Conservation (phyloP, 495 filamentous ascomycete species). For the Glutinoglossum americanum region DNA sequence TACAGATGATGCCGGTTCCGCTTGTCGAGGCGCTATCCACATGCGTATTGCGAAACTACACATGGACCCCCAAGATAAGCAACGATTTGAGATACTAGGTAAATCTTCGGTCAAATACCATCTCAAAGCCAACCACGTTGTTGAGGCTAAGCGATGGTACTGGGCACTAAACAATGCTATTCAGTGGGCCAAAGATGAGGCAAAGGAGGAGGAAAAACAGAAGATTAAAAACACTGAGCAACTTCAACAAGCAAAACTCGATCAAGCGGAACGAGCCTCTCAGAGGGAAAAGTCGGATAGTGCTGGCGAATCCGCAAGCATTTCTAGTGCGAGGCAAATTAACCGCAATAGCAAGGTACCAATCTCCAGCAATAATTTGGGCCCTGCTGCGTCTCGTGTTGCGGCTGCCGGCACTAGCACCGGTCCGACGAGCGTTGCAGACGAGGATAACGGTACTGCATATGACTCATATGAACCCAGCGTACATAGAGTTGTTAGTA, state of each 20-base stretch:
- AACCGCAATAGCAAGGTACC: constrained; percentile 11
- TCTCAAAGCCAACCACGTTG: constrained; percentile 87
- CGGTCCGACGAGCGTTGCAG: constrained; percentile 19
- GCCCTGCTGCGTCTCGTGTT: constrained; percentile 26
- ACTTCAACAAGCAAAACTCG: constrained; percentile 51
- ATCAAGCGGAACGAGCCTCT: constrained; percentile 26
- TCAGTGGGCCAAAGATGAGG: constrained; percentile 94
- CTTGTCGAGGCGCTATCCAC: constrained; percentile 93
- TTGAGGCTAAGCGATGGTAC: constrained; percentile 85
- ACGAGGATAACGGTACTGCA: constrained; percentile 32
- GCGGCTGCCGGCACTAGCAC: constrained; percentile 24
- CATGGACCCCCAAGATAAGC: constrained; percentile 94
- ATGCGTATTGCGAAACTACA: constrained; percentile 88
- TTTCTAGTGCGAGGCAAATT: constrained; percentile 20
- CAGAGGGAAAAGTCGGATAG: constrained; percentile 10
- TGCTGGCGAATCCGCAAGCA: constrained; percentile 29
- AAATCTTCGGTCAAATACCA: constrained; percentile 99
- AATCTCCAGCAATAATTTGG: constrained; percentile 16
- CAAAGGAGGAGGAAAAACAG: constrained; percentile 63
- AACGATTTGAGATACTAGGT: constrained; percentile 87
- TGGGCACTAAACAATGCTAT: constrained; percentile 98
- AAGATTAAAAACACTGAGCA: constrained; percentile 51
- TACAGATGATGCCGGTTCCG: constrained; percentile 68
- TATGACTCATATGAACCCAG: constrained; percentile 38
- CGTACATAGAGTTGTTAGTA: constrained; percentile 24